Evolutionary conservation across 192 early-diverging fungal species (phyloP).

Genomic region (Pilaira anomala): DNA sequence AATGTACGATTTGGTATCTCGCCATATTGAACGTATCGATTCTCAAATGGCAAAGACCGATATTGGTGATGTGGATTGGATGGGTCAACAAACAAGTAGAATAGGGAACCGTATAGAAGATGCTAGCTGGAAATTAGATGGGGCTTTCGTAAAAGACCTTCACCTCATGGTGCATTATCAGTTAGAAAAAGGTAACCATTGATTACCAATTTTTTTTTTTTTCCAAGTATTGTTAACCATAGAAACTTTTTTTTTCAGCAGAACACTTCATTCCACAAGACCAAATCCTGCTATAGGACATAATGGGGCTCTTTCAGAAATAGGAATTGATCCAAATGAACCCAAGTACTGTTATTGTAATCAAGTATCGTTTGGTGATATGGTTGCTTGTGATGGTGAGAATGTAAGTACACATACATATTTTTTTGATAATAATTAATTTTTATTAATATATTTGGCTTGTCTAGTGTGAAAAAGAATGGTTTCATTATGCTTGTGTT

Average conservation of each 20-base stretch:
- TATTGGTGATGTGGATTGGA: slow-evolving; percentile 28
- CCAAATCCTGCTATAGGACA: slow-evolving; percentile 26
- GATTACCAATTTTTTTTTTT: background rate
- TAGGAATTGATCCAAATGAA: slow-evolving; percentile 86
- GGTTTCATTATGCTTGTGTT: slow-evolving; percentile 89
- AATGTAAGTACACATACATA: slow-evolving; percentile 44
- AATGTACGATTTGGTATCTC: slow-evolving; percentile 48
- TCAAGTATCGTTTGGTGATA: slow-evolving; percentile 85
- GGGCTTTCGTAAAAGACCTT: slow-evolving; percentile 8
- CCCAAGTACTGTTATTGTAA: slow-evolving; percentile 85
- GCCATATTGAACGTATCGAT: slow-evolving; percentile 40
- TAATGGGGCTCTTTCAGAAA: slow-evolving; percentile 31
- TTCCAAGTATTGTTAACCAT: background rate
- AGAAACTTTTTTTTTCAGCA: background rate
- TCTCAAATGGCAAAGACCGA: slow-evolving; percentile 34
- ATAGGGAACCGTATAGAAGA: background rate
- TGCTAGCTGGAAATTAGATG: background rate
- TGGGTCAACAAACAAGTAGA: slow-evolving; percentile 16
- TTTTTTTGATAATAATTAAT: background rate
- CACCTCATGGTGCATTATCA: slow-evolving; percentile 2
- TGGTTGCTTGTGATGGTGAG: slow-evolving; percentile 84
- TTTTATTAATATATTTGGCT: slow-evolving; percentile 6
- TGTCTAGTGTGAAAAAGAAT: slow-evolving; percentile 72
- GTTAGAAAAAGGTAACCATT: slow-evolving; percentile 15
- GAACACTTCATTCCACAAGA: slow-evolving; percentile 31